Percentiles rank a stretch among this genome's conserved stretches.
These are phyloP conservation scores for Eragrostis tef DNA, from an alignment of 202 grass and related monocot species.

Conservation along the genomic window DNA sequence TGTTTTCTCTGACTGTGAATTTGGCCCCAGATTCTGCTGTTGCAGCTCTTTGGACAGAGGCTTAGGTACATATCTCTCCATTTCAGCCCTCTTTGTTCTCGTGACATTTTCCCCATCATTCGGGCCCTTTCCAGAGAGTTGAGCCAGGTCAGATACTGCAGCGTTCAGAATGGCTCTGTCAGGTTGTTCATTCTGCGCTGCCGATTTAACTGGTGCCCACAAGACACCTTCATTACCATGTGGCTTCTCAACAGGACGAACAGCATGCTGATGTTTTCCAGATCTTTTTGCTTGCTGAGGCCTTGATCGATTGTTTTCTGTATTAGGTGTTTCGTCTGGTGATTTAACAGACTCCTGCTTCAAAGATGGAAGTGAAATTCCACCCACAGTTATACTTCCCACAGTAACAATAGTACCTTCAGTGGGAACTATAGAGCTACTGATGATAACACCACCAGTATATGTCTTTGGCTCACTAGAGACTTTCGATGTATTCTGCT, in stretches of 20 bases:
- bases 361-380: conserved; percentile 48
- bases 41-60: conserved; percentile 82
- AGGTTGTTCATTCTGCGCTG: conserved; percentile 58
- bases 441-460: conserved; percentile 53
- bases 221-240: conserved; percentile 63
- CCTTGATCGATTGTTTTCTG: conserved; percentile 58
- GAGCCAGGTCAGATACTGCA: conserved; percentile 18
- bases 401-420: conserved; percentile 58
- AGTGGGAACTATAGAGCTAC: conserved; percentile 62
- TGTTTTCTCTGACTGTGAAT: conserved; percentile 44
- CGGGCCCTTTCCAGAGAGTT: conserved; percentile 44
- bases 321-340: conserved; percentile 53
- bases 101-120: conserved; percentile 62
- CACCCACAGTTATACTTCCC: conserved; percentile 65
- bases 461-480: conserved; percentile 52
- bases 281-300: conserved; percentile 62
- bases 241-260: conserved; percentile 60
- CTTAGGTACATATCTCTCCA: conserved; percentile 98
- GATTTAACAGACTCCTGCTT: conserved; percentile 48
- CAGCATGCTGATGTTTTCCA: conserved; percentile 67
- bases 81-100: conserved; percentile 92
- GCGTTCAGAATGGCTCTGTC: conserved; percentile 46
- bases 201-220: conserved; percentile 79
- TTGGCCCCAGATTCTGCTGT: conserved; percentile 59
- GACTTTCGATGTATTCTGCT: conserved; percentile 47